Evolutionary conservation across 1,284 basidiomycete genomes (phyloP).

Genomic region (Meripilus lineatus): DNA sequence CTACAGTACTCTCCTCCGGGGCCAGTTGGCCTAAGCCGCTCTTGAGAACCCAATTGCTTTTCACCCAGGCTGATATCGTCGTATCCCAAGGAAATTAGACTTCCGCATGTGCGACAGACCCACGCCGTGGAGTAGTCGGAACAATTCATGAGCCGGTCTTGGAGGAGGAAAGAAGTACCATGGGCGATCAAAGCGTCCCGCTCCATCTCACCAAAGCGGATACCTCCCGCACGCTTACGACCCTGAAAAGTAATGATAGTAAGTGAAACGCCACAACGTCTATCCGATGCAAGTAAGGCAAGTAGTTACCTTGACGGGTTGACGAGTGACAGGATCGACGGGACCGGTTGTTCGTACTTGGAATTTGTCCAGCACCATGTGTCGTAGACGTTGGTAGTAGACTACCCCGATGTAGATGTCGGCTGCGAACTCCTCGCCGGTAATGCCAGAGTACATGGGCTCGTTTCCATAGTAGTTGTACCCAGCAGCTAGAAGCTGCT

Average conservation of each 20-base stretch:
- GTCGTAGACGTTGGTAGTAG: constrained; percentile 97
- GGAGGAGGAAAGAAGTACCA: constrained; percentile 95
- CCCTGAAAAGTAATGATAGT: constrained; percentile 67
- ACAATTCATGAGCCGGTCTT: constrained; percentile 99
- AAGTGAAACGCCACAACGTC: no score
- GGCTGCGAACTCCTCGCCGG: constrained; percentile 95
- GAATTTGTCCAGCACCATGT: constrained; percentile 99
- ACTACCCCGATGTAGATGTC: constrained; percentile 99
- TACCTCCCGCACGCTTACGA: constrained; percentile 96
- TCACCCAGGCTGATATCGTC: constrained; percentile 78
- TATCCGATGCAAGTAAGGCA: constrained; percentile 25
- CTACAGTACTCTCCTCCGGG: constrained; percentile 88
- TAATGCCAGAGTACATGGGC: constrained; percentile 99
- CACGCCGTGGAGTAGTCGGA: constrained; percentile 99
- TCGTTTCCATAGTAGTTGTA: constrained; percentile 99
- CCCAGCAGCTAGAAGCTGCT: constrained; percentile 89
- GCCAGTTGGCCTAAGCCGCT: constrained; percentile 49
- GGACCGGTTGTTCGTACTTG: constrained; percentile 98
- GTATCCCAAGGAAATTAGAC: constrained; percentile 92
- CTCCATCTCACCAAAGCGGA: constrained; percentile 99
- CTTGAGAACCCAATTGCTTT: constrained; percentile 46
- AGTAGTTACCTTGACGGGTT: constrained; percentile 99
- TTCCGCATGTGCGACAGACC: constrained; percentile 96
- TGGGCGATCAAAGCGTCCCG: constrained; percentile 98
- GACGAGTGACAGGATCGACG: constrained; percentile 92